Conservation (phyloP, 352 stramenopile genomes). For the Phytopythium ostracodes region DNA sequence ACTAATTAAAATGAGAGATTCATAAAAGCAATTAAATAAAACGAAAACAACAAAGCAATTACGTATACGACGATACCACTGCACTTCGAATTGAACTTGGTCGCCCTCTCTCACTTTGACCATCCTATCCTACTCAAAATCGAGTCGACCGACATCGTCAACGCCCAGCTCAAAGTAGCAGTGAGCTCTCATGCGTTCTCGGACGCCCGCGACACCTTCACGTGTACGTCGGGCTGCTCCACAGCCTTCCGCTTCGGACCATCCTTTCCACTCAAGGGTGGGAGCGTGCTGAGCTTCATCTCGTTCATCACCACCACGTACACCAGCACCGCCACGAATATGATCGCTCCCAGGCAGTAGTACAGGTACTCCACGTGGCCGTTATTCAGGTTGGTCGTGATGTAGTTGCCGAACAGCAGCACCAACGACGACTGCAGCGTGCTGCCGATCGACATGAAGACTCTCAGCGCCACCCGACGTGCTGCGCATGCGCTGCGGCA, state of each 20-base stretch:
- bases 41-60: too few species aligned
- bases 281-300: conserved; percentile 12
- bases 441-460: conserved; percentile 35
- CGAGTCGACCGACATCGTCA: too few species aligned
- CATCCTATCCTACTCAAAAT: too few species aligned
- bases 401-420: conserved; percentile 41
- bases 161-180: too few species aligned
- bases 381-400: conserved; percentile 37
- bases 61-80: too few species aligned
- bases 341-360: conserved; percentile 18
- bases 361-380: conserved; percentile 35
- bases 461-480: conserved; percentile 21
- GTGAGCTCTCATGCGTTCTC: too few species aligned
- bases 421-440: conserved; percentile 40
- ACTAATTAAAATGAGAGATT: too few species aligned
- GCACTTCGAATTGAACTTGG: too few species aligned
- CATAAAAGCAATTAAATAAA: too few species aligned
- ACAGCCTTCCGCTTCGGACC: not conserved
- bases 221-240: not conserved
- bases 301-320: conserved; percentile 22
- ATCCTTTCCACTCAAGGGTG: not conserved
- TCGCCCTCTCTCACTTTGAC: too few species aligned
- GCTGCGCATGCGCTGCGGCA: conserved; percentile 16
- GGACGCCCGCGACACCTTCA: not conserved
- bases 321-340: conserved; percentile 22